Percentiles rank a stretch among this genome's conserved stretches.
Evolutionary conservation across 2,329 filamentous ascomycete species (phyloP).

Genomic region (Trichoderma atroviride): DNA sequence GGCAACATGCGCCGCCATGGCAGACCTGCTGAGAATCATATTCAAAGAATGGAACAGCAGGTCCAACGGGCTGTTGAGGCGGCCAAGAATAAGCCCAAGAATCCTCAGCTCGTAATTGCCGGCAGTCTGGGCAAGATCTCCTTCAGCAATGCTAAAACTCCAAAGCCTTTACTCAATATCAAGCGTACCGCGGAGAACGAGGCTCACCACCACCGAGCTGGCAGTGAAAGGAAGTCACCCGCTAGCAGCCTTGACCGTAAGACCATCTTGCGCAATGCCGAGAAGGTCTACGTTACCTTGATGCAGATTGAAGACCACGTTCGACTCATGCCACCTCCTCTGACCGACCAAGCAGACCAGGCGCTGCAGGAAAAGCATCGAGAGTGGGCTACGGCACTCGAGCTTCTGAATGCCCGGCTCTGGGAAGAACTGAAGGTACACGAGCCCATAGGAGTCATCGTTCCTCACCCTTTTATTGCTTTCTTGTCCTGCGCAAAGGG

Average conservation of each 20-base stretch:
- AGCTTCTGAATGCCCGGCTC: conserved; percentile 74
- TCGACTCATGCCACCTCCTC: conserved; percentile 69
- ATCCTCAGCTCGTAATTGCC: conserved; percentile 94
- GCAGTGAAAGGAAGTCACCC: conserved; percentile 49
- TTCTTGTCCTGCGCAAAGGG: conserved; percentile 94
- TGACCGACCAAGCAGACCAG: conserved; percentile 60
- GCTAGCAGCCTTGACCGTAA: conserved; percentile 72
- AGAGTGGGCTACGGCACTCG: conserved; percentile 66
- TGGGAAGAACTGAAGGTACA: conserved; percentile 91
- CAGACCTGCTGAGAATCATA: conserved; percentile 89
- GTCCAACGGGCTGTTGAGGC: conserved; percentile 96
- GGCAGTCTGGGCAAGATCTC: conserved; percentile 97
- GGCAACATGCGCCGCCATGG: conserved; percentile 74
- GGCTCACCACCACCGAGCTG: conserved; percentile 53
- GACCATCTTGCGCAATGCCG: conserved; percentile 80
- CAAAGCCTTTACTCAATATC: conserved; percentile 91
- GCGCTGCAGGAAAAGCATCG: conserved; percentile 73
- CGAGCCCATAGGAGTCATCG: conserved; percentile 79
- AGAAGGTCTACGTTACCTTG: conserved; percentile 81
- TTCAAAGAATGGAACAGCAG: conserved; percentile 99
- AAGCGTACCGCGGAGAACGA: conserved; percentile 76
- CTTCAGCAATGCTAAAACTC: conserved; percentile 98
- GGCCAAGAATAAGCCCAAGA: conserved; percentile 96
- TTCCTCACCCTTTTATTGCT: conserved; percentile 90
- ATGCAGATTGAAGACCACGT: conserved; percentile 96